Evolutionary conservation across 1,284 basidiomycete species (phyloP).

Genomic region (Trichosporon faecale): DNA sequence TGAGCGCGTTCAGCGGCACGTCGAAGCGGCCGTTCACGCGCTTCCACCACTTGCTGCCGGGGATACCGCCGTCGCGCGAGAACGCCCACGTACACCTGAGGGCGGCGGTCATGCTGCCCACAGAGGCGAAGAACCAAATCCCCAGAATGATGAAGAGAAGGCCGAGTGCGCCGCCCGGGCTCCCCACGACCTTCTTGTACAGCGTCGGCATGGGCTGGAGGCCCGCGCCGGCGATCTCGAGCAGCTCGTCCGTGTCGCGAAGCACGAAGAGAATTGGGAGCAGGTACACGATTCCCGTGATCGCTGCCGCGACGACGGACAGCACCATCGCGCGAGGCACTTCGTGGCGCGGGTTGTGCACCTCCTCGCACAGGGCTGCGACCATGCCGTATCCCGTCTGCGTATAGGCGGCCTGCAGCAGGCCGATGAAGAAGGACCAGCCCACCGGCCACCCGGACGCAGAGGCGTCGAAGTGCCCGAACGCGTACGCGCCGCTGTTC

Average conservation of each 20-base stretch:
- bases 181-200: constrained; percentile 54
- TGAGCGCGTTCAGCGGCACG: constrained; percentile 51
- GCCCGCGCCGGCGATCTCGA: constrained; percentile 42
- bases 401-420: constrained; percentile 46
- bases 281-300: constrained; percentile 54
- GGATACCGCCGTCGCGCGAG: constrained; percentile 53
- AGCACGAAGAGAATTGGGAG: constrained; percentile 55
- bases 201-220: constrained; percentile 54
- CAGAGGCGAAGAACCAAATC: constrained; percentile 54
- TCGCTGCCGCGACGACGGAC: constrained; percentile 52
- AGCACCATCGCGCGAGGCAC: constrained; percentile 53
- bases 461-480: constrained; percentile 31
- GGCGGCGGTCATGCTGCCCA: constrained; percentile 52
- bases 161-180: constrained; percentile 52
- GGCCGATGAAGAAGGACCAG: constrained; percentile 28
- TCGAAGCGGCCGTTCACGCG: constrained; percentile 46
- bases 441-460: constrained; percentile 22
- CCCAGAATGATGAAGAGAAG: constrained; percentile 55
- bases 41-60: constrained; percentile 44
- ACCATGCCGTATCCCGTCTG: constrained; percentile 52
- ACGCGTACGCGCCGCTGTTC: constrained; percentile 51
- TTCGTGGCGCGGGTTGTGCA: constrained; percentile 49
- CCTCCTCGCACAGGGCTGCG: constrained; percentile 51
- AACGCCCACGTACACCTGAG: constrained; percentile 37
- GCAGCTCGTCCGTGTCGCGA: constrained; percentile 47